These are phyloP conservation scores for Fusarium phyllophilum DNA, from an alignment of 2,329 filamentous ascomycete genomes.

Conservation along the genomic window DNA sequence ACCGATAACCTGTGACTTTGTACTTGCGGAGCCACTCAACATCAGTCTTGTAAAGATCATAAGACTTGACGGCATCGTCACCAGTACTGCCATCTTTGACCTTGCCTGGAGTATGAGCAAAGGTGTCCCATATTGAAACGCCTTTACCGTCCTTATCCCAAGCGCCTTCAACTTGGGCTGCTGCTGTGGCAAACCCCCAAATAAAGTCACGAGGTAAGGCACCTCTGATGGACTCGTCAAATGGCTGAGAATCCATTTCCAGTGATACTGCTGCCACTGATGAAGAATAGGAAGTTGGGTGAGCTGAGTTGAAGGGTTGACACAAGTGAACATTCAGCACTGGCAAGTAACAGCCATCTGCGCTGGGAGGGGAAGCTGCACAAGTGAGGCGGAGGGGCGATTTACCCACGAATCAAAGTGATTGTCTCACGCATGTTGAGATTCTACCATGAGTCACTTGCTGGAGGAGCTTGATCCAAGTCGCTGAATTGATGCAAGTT, in stretches of 20 bases:
- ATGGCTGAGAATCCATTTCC: conserved; percentile 2
- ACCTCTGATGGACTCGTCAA: conserved; percentile 20
- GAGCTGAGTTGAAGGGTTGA: background rate
- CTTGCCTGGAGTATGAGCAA: conserved; percentile 51
- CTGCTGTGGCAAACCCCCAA: conserved; percentile 55
- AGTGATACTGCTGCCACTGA: background rate
- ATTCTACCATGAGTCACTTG: background rate
- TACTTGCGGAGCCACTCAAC: conserved; percentile 65
- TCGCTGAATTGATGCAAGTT: background rate
- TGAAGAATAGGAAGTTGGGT: background rate
- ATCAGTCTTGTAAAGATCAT: conserved; percentile 60
- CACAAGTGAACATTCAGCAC: background rate
- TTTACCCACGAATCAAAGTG: background rate
- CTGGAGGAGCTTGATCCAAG: background rate
- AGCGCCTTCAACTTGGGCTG: conserved; percentile 54
- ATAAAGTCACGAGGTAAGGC: conserved; percentile 17
- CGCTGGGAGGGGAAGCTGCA: background rate
- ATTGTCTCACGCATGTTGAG: background rate
- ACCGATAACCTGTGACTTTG: conserved; percentile 69
- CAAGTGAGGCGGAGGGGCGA: background rate
- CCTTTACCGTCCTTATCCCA: conserved; percentile 56
- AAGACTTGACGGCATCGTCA: conserved; percentile 52
- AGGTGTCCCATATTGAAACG: conserved; percentile 54
- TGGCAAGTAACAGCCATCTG: too few species aligned
- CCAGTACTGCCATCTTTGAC: conserved; percentile 53